A percentile compares a stretch with the other conserved stretches of the same genome.
Conservation (phyloP, 2,329 filamentous ascomycete genomes). For the Diaporthe sp. region DNA sequence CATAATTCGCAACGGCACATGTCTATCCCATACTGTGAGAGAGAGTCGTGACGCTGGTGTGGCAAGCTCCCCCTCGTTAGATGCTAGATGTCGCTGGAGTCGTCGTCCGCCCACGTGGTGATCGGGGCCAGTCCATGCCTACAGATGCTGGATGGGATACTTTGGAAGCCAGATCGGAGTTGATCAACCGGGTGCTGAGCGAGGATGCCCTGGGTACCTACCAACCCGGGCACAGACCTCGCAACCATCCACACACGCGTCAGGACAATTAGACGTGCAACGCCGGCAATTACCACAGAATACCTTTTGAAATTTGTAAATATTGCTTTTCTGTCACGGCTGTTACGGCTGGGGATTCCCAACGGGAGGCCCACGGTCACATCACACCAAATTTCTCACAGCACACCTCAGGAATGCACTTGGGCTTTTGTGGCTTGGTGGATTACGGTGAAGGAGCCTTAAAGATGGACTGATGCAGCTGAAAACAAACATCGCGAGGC, state of each 20-base stretch:
- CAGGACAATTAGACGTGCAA: constrained; percentile 1
- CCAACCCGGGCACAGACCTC: not conserved
- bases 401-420: constrained; percentile 10
- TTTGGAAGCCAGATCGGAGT: not conserved
- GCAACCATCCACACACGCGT: not conserved
- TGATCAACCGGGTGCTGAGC: not conserved
- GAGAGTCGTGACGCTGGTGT: not conserved
- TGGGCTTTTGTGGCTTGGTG: not conserved
- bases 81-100: not conserved
- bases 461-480: not conserved
- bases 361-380: not conserved
- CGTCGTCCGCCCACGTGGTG: not conserved
- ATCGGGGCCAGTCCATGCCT: not conserved
- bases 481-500: constrained; percentile 28
- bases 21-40: no score
- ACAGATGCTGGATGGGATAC: not conserved
- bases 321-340: not conserved
- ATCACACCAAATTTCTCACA: not conserved
- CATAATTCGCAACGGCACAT: not conserved
- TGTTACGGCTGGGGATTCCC: not conserved
- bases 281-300: constrained; percentile 4
- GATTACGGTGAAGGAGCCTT: not conserved
- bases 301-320: not conserved
- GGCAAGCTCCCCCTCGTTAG: not conserved
- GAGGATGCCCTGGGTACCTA: not conserved